Conservation (phyloP, 2,329 filamentous ascomycete species). For the Aureobasidium zeae region DNA sequence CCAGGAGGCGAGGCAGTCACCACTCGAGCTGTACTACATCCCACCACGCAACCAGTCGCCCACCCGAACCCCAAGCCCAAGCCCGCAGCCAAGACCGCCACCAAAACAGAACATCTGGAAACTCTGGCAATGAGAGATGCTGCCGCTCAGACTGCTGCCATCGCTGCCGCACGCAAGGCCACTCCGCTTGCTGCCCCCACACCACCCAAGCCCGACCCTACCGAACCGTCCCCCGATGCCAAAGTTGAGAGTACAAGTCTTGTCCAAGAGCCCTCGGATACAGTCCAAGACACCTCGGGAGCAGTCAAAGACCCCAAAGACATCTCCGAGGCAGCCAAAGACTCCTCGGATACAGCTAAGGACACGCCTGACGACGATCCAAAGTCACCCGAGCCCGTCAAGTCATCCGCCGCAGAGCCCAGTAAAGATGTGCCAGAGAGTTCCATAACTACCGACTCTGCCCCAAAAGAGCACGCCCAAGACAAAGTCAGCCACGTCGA, state of each 20-base stretch:
- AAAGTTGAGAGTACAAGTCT: conserved; percentile 25
- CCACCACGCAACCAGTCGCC: conserved; percentile 1
- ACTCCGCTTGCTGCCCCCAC: conserved; percentile 13
- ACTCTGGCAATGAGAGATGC: conserved; percentile 20
- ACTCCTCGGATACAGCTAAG: too few species aligned
- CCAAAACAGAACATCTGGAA: conserved; percentile 22
- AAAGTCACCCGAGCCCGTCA: too few species aligned
- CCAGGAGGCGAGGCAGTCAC: conserved; percentile 14
- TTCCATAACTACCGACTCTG: conserved; percentile 9
- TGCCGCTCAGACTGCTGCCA: conserved; percentile 26
- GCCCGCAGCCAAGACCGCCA: neutral
- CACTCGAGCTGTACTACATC: conserved; percentile 15
- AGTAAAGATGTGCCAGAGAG: neutral
- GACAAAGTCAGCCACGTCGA: conserved; percentile 22
- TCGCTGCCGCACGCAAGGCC: conserved; percentile 15
- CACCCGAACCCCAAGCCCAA: conserved; percentile 17
- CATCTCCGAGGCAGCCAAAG: too few species aligned
- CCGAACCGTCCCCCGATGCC: conserved; percentile 21
- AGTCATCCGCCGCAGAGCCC: conserved; percentile 10
- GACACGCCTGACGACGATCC: too few species aligned
- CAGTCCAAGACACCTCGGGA: too few species aligned
- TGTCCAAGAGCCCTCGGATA: too few species aligned
- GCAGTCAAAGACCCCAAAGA: too few species aligned
- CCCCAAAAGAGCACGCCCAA: conserved; percentile 20
- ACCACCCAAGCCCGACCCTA: conserved; percentile 24